phyloP scores from a whole-genome alignment of 371 early-diverging fungal species.

The Mucor sp. region DNA sequence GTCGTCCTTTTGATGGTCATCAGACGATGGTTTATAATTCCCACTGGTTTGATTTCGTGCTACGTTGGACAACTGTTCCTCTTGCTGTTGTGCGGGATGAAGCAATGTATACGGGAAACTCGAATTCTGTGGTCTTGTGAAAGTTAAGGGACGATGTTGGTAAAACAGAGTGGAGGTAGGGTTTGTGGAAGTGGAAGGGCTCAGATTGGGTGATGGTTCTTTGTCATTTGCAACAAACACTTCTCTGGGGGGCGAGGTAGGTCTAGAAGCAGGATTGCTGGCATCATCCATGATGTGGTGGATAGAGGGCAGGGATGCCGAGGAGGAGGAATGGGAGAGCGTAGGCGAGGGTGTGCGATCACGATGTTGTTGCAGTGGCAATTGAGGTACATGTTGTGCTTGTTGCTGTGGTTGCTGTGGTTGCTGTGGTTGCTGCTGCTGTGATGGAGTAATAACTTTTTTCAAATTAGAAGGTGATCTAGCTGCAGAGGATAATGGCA shows the following conservation, averaged over 20 bases:
- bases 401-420: not conserved
- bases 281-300: conserved; percentile 22
- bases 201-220: not conserved
- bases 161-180: conserved; percentile 20
- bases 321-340: conserved; percentile 25
- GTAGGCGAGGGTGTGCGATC: conserved; percentile 20
- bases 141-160: conserved; percentile 35
- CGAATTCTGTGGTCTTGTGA: conserved; percentile 14
- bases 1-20: conserved; percentile 15
- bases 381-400: not conserved
- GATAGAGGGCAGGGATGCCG: conserved; percentile 25
- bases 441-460: not conserved
- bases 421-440: not conserved
- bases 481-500: conserved; percentile 18
- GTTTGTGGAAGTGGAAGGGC: not conserved
- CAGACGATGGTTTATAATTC: conserved; percentile 6
- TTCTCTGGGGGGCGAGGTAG: conserved; percentile 6
- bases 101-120: conserved; percentile 32
- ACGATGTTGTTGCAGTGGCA: conserved; percentile 1
- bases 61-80: conserved; percentile 10
- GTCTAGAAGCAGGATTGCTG: not conserved
- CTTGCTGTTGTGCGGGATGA: conserved; percentile 28
- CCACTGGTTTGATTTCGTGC: conserved; percentile 19
- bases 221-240: not conserved
- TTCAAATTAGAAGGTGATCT: conserved; percentile 18